Base-by-base conservation (phyloP, 139 green algal genomes). In the Chlorella vulgaris region DNA sequence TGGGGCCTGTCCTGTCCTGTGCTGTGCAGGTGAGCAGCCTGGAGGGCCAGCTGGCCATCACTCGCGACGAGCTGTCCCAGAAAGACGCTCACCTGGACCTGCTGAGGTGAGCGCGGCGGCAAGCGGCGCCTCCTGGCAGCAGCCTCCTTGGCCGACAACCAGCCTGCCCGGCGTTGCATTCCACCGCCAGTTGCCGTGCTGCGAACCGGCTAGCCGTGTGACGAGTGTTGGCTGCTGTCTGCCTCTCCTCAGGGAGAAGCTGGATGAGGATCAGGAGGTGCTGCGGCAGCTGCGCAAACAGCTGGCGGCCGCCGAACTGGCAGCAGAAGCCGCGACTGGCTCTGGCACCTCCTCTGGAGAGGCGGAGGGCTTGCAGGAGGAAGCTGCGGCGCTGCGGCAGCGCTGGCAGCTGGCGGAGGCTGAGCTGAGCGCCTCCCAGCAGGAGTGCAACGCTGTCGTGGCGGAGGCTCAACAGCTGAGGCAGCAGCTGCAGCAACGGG, bases 11-110 rank as follows among this genome's bases (percentile, higher is more conserved):
- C n/a, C n/a, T n/a, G n/a, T n/a, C n/a, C n/a, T n/a, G n/a, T n/a
- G n/a, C n/a, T n/a, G 47, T 58, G 31, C 70, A 77, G 70, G 71
- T 78, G 71, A 31, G 21, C 71, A 78, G 35, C 51, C 51, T 78
- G 50, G 50, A 78, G 51, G 51, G 55, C 51, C 71, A 78, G 51
- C 71, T 78, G 71, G 51, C 29, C 51, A 78, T 78, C 71, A 78
- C 71, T 1, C 71, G 26, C 1, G 71, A 78, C 1, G 71, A 78
- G 71, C 71, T 78, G 51, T 35, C 33, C 35, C 33, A 79, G 53
- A 79, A 79, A 51, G 73, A 79, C 15, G 53, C 73, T 1, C 73
- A 79, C 73, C 53, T 79, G 53, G 73, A 79, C 28, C 18, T 4
- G 4, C 63, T 43, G 63, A 33, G 33, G 63, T 24, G 63, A 8